Evolutionary conservation across 345 rosid genomes (phyloP).

Genomic region (Noccaea bulbosa): DNA sequence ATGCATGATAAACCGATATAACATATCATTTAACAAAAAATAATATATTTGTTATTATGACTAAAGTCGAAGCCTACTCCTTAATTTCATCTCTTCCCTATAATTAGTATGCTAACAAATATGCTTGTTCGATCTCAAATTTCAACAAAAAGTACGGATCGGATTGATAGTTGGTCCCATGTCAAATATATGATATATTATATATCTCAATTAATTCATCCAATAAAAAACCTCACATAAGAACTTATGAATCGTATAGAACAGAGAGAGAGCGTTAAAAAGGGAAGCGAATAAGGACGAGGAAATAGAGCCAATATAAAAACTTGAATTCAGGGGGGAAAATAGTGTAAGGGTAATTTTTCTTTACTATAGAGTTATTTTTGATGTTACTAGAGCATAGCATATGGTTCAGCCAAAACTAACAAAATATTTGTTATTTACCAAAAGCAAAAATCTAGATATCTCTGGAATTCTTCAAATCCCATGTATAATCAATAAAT

Average conservation of each 20-base stretch:
- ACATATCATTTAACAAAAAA: too few species aligned
- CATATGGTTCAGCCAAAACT: not conserved
- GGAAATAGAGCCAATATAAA: not conserved
- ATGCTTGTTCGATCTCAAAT: conserved; percentile 15
- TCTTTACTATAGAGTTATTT: not conserved
- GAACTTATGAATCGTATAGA: not conserved
- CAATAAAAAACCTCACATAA: not conserved
- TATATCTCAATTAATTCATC: not conserved
- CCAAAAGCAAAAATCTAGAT: not conserved
- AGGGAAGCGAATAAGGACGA: not conserved
- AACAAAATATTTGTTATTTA: not conserved
- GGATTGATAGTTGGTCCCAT: not conserved
- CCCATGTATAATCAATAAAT: not conserved
- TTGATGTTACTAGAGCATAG: not conserved
- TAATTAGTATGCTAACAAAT: conserved; percentile 12
- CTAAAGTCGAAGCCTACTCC: not conserved
- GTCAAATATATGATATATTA: too few species aligned
- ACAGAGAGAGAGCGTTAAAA: not conserved
- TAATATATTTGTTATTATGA: not conserved
- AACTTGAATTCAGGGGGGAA: not conserved
- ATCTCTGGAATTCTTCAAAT: not conserved
- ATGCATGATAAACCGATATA: too few species aligned
- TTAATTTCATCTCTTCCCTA: not conserved
- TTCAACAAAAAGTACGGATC: not conserved
- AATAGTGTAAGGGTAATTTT: not conserved